Percentiles rank a stretch among this genome's conserved stretches.
Evolutionary conservation across 116 monocot genomes (phyloP).

Genomic region (Thalassia testudinum): DNA sequence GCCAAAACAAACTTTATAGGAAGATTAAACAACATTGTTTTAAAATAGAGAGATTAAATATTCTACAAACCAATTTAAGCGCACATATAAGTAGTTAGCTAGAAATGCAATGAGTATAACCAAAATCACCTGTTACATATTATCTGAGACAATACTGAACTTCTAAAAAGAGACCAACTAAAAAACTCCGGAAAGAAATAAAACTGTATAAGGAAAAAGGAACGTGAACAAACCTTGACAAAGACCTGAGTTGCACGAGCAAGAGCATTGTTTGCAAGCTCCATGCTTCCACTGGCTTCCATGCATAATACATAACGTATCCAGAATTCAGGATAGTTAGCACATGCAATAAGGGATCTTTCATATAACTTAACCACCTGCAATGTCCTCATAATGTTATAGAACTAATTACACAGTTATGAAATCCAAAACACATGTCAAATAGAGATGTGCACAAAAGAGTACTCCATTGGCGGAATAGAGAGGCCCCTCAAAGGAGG

Average conservation of each 20-base stretch:
- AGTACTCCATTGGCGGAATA: slow-evolving; percentile 87
- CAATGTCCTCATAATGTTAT: slow-evolving; percentile 9
- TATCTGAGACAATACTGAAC: too few relatives aligned
- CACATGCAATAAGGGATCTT: slow-evolving; percentile 95
- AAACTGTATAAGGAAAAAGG: neutral
- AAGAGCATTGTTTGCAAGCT: slow-evolving; percentile 95
- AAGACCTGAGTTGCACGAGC: slow-evolving; percentile 95
- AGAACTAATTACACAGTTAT: too few relatives aligned
- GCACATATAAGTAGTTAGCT: too few relatives aligned
- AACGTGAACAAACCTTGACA: slow-evolving; percentile 60
- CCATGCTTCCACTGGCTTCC: slow-evolving; percentile 88
- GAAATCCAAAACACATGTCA: neutral
- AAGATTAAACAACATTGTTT: too few relatives aligned
- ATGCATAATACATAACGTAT: slow-evolving; percentile 88
- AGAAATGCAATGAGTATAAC: too few relatives aligned
- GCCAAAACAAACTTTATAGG: too few relatives aligned
- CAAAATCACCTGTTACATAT: too few relatives aligned
- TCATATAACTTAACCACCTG: slow-evolving; percentile 99
- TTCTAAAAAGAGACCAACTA: too few relatives aligned
- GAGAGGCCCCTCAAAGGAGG: slow-evolving; percentile 83
- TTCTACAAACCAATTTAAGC: too few relatives aligned
- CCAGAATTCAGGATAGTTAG: slow-evolving; percentile 95
- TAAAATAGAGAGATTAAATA: too few relatives aligned
- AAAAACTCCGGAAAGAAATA: too few relatives aligned
- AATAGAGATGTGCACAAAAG: slow-evolving; percentile 63